Evolutionary conservation across 1,284 basidiomycete species (phyloP).

Genomic region (Apiotrichum porosum): DNA sequence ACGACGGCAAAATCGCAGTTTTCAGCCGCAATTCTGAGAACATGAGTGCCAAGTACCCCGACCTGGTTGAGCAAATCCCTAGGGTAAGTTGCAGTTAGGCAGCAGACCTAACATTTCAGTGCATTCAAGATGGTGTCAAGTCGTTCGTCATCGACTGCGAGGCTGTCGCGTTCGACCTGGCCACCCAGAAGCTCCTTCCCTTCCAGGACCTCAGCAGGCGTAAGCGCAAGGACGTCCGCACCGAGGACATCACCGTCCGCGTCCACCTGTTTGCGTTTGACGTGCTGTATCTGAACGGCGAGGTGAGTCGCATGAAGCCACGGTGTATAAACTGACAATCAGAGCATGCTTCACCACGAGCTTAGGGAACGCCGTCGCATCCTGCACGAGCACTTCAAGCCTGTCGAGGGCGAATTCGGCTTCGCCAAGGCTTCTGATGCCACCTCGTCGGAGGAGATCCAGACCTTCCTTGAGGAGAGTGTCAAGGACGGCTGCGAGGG

Average conservation of each 20-base stretch:
- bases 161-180: conserved; percentile 69
- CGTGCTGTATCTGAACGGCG: conserved; percentile 55
- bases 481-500: conserved; percentile 98
- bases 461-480: conserved; percentile 88
- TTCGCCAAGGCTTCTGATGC: conserved; percentile 89
- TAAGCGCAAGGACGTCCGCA: conserved; percentile 76
- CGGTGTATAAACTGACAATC: no score
- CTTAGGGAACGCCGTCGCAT: conserved; percentile 65
- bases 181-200: conserved; percentile 62
- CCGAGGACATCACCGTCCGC: conserved; percentile 56
- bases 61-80: conserved; percentile 88
- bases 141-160: conserved; percentile 83
- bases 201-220: conserved; percentile 84
- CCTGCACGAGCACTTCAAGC: conserved; percentile 71
- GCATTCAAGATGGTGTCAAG: conserved; percentile 67
- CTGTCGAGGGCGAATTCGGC: conserved; percentile 82
- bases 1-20: conserved; percentile 73
- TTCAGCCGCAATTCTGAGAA: conserved; percentile 98
- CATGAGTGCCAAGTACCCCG: conserved; percentile 99
- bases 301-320: no score
- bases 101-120: conserved; percentile 53
- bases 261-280: conserved; percentile 58
- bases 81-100: conserved; percentile 54
- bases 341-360: conserved; percentile 44
- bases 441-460: conserved; percentile 88